Percentiles rank a stretch among this genome's conserved stretches.
Conservation (phyloP, 2,329 filamentous ascomycete genomes). For the Neonectria punicea region DNA sequence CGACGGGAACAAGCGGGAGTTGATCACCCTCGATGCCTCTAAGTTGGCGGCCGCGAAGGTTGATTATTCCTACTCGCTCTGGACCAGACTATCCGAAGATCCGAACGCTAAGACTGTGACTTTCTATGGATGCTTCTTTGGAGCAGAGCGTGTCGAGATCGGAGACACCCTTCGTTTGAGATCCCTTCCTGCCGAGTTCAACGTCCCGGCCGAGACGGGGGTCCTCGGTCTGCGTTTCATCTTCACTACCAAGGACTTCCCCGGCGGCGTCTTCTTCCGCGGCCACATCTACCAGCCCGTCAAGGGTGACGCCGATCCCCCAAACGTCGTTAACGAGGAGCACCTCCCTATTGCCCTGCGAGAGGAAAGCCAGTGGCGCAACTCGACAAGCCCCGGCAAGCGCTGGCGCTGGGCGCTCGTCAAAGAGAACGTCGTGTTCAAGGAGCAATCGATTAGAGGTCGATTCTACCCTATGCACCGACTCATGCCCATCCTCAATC, state of each 20-base stretch:
- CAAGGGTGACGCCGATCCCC: slow-evolving; percentile 38
- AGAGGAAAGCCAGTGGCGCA: slow-evolving; percentile 54
- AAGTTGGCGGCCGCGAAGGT: slow-evolving; percentile 62
- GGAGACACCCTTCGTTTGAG: slow-evolving; percentile 61
- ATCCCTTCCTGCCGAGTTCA: slow-evolving; percentile 51
- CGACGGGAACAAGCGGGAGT: slow-evolving; percentile 52
- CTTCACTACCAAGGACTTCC: slow-evolving; percentile 49
- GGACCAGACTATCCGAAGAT: slow-evolving; percentile 50
- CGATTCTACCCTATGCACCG: slow-evolving; percentile 68
- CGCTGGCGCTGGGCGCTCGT: slow-evolving; percentile 54
- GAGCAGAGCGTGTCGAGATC: slow-evolving; percentile 60
- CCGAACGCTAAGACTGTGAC: slow-evolving; percentile 46
- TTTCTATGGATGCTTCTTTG: slow-evolving; percentile 62
- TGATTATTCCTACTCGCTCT: slow-evolving; percentile 61
- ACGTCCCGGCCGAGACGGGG: slow-evolving; percentile 45
- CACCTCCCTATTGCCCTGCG: slow-evolving; percentile 54
- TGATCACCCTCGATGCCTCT: slow-evolving; percentile 60
- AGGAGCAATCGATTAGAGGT: slow-evolving; percentile 61
- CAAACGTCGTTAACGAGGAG: slow-evolving; percentile 48
- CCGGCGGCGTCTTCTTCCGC: slow-evolving; percentile 53
- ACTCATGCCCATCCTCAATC: slow-evolving; percentile 62
- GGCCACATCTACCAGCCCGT: slow-evolving; percentile 54
- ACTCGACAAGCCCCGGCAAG: slow-evolving; percentile 45
- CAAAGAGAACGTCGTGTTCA: slow-evolving; percentile 57
- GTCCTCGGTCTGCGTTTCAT: slow-evolving; percentile 55